Base-by-base conservation (phyloP, 176 grass and related monocot genomes). In the Sorghum bicolor region DNA sequence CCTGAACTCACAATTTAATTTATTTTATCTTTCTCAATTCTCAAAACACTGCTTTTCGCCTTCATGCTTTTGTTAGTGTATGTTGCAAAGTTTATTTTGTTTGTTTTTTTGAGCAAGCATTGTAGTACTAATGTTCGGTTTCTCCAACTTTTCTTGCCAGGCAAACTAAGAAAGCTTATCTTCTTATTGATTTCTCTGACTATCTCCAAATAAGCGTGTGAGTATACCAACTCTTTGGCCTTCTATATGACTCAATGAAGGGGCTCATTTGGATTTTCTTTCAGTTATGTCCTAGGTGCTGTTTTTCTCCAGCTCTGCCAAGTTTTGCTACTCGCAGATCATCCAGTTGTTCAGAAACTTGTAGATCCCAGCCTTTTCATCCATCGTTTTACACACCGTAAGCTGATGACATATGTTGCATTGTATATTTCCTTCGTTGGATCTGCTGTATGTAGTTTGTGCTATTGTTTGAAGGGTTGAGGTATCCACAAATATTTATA, bases 361-460 rank as follows among this genome's bases (percentile, higher is more conserved):
- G 48, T 98, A 25, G 95, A 98, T 86, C 95, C 95, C 39, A 90
- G 95, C 81, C 95, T 98, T 88, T 98, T 98, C 86, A 98, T 98
- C 38, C 92, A 98, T 71, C 86, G 95, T 76, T 98, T 98, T 84
- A 98, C 95, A 14, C 84, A 95, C 67, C 87, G 95, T 98, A 88
- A 94, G 95, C 82, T 67, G 43, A 61, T 66, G 30, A 66, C 33
- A 28, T 61, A 14, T 77, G 26, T 48, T 81, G 68, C 20, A 33
- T 38, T 20, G 44, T 62, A 75, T 87, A 32, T 67, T 72, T 73
- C 3, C 11, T 83, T 73, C 4, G 8, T 66, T 86, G 31, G 25
- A n/a, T 74, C 43, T 80, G 14, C 4, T 13, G 14, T 74, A 10
- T 82, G 34, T 39, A 77, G n/a, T 70, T 9, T 75, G 57, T 64